Conservation (phyloP, 225 moss, liverwort and hornwort species). For the Pleurozium schreberi region DNA sequence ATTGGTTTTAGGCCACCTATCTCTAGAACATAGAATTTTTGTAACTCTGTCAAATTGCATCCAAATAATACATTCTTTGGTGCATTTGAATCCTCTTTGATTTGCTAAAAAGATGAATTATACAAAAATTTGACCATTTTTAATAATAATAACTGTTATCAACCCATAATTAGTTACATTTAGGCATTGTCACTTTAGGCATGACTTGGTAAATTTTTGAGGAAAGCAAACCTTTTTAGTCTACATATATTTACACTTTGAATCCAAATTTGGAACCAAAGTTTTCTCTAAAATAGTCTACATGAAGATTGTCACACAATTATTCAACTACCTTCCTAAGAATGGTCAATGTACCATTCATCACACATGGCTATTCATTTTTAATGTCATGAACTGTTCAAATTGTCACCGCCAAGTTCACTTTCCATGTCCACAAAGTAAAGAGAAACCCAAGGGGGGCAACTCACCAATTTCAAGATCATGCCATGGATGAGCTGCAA, state of each 20-base stretch:
- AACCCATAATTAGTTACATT: neutral
- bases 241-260: neutral
- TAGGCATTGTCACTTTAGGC: neutral
- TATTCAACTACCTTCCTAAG: neutral
- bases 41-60: neutral
- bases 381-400: neutral
- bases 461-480: conserved; percentile 27
- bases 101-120: neutral
- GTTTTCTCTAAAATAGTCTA: neutral
- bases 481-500: conserved; percentile 42
- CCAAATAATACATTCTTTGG: neutral
- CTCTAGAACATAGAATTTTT: neutral
- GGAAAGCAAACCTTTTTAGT: neutral
- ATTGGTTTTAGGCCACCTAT: neutral
- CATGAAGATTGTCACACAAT: neutral
- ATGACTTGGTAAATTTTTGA: neutral
- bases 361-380: neutral
- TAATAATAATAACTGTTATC: neutral
- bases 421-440: neutral
- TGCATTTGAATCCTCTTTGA: neutral
- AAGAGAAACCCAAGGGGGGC: neutral
- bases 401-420: neutral
- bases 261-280: neutral
- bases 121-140: neutral
- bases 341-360: neutral